Percentiles rank a stretch among this genome's conserved stretches.
These are phyloP conservation scores for Diaporthe batatas DNA, from an alignment of 2,329 filamentous ascomycete species.

Conservation along the genomic window DNA sequence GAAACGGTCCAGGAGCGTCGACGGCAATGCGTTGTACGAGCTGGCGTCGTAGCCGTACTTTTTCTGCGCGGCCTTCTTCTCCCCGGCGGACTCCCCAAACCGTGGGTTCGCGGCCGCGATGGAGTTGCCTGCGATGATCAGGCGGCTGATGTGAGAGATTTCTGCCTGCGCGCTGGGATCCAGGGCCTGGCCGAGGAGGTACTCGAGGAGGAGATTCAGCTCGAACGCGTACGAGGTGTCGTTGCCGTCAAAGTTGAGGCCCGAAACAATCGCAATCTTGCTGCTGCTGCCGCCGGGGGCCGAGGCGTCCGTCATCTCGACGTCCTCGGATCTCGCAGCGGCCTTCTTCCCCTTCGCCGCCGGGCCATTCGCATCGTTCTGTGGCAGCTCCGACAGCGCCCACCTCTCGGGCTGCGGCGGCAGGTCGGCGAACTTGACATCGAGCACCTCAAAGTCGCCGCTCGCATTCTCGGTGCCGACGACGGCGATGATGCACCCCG, in stretches of 20 bases:
- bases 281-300: conserved; percentile 53
- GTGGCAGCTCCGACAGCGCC: conserved; percentile 70
- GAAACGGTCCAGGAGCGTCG: conserved; percentile 86
- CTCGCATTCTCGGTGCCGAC: conserved; percentile 93
- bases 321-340: conserved; percentile 59
- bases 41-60: conserved; percentile 96
- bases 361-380: conserved; percentile 47
- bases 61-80: conserved; percentile 68
- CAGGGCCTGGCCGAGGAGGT: conserved; percentile 84
- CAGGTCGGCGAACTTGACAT: conserved; percentile 89
- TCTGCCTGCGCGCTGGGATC: conserved; percentile 70
- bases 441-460: conserved; percentile 93
- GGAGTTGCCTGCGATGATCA: conserved; percentile 94
- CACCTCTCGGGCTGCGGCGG: conserved; percentile 85
- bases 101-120: conserved; percentile 61
- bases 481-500: conserved; percentile 93
- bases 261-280: conserved; percentile 88
- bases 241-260: conserved; percentile 83
- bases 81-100: conserved; percentile 28
- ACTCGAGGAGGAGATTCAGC: conserved; percentile 85
- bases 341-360: conserved; percentile 52
- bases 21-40: conserved; percentile 88
- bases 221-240: conserved; percentile 79
- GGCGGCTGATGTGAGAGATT: conserved; percentile 78
- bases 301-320: conserved; percentile 69